A percentile compares a stretch with the other conserved stretches of the same genome.
Evolutionary conservation across 1,139 yeast genomes (phyloP).

Genomic region (Yamadazyma friedrichii): DNA sequence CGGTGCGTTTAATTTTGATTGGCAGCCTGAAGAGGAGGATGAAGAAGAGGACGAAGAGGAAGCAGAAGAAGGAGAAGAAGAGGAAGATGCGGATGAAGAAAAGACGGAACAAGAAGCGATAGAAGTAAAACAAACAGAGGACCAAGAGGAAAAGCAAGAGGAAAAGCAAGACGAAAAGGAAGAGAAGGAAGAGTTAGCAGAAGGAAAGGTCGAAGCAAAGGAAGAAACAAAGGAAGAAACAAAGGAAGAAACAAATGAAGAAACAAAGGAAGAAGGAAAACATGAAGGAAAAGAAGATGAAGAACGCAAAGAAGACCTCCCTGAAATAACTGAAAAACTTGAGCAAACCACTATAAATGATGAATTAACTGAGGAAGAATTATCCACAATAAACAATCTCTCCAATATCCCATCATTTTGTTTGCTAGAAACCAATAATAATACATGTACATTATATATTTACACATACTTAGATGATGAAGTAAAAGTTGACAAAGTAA

Average conservation of each 20-base stretch:
- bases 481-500: slow-evolving; percentile 88
- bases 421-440: slow-evolving; percentile 76
- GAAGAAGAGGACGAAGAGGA: slow-evolving; percentile 43
- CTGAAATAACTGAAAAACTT: background rate
- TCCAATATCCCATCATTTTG: slow-evolving; percentile 70
- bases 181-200: slow-evolving; percentile 15
- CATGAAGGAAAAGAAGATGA: background rate
- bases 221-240: slow-evolving; percentile 11
- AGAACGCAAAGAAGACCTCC: background rate
- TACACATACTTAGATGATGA: slow-evolving; percentile 80
- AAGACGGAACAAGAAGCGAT: no score
- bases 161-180: slow-evolving; percentile 26
- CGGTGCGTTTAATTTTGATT: slow-evolving; percentile 69
- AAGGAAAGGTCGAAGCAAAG: slow-evolving; percentile 11
- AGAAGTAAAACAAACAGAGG: slow-evolving; percentile 14
- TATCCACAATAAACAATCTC: slow-evolving; percentile 12
- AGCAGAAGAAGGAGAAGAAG: slow-evolving; percentile 33
- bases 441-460: slow-evolving; percentile 76
- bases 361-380: slow-evolving; percentile 20
- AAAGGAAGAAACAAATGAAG: slow-evolving; percentile 13
- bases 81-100: slow-evolving; percentile 20
- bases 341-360: slow-evolving; percentile 11
- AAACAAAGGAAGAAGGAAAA: slow-evolving; percentile 3
- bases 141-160: slow-evolving; percentile 7
- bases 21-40: slow-evolving; percentile 43